These are phyloP conservation scores for Pythium plurisporium DNA, from an alignment of 352 stramenopile species.

Conservation along the genomic window DNA sequence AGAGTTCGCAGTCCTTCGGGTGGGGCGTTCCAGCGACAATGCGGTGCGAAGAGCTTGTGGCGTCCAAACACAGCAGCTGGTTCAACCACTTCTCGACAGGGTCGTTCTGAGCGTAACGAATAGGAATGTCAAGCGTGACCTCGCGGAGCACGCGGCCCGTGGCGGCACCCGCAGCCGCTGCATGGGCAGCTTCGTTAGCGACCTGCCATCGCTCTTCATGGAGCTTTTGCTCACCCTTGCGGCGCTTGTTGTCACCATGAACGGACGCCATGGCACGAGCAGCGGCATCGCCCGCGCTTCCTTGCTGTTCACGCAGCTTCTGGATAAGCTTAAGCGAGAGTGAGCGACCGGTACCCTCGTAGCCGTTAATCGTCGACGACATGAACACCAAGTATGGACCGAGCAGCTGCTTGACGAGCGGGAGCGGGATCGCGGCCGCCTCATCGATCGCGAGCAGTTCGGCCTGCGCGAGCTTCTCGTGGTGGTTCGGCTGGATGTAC, in stretches of 20 bases:
- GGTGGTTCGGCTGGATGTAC: conserved; percentile 94
- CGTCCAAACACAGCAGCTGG: conserved; percentile 95
- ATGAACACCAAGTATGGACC: conserved; percentile 97
- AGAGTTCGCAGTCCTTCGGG: conserved; percentile 96
- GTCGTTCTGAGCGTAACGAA: conserved; percentile 96
- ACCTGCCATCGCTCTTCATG: conserved; percentile 96
- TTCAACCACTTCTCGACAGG: conserved; percentile 98
- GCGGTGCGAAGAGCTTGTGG: conserved; percentile 70
- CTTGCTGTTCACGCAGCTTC: conserved; percentile 94
- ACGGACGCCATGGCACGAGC: conserved; percentile 55
- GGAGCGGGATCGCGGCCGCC: conserved; percentile 99
- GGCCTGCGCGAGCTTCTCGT: conserved; percentile 95
- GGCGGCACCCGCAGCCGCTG: conserved; percentile 34
- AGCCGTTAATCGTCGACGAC: conserved; percentile 99
- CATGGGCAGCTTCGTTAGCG: conserved; percentile 82
- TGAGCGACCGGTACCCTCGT: conserved; percentile 98
- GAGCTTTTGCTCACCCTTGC: conserved; percentile 95
- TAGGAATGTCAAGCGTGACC: conserved; percentile 95
- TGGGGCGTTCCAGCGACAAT: conserved; percentile 93
- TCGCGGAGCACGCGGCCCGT: conserved; percentile 89
- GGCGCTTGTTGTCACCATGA: conserved; percentile 88
- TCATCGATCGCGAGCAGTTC: conserved; percentile 99
- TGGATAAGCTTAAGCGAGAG: conserved; percentile 99
- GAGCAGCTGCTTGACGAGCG: conserved; percentile 95
- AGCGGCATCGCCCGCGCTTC: conserved; percentile 55